These are phyloP conservation scores for Phytophthora kernoviae DNA, from an alignment of 352 stramenopile species.

Conservation along the genomic window DNA sequence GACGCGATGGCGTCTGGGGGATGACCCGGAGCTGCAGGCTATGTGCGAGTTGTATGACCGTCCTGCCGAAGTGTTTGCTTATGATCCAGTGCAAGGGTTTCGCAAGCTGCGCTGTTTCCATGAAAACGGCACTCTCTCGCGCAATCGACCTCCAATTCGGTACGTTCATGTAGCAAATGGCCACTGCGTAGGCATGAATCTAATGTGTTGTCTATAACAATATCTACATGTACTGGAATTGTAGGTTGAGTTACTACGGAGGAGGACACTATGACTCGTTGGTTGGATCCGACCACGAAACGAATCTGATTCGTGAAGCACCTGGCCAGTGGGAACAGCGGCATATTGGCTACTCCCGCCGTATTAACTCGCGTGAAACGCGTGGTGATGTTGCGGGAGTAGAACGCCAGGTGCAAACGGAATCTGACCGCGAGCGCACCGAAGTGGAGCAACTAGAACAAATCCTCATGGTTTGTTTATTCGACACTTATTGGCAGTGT, in stretches of 20 bases:
- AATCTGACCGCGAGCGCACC: constrained; percentile 52
- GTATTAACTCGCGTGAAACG: constrained; percentile 68
- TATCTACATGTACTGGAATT: constrained; percentile 3
- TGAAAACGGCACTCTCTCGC: constrained; percentile 63
- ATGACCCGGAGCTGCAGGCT: constrained; percentile 96
- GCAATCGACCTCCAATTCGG: constrained; percentile 74
- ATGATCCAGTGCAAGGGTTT: constrained; percentile 71
- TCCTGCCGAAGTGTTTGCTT: constrained; percentile 90
- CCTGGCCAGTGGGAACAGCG: constrained; percentile 73
- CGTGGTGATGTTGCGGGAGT: constrained; percentile 28
- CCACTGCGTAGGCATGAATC: constrained; percentile 1
- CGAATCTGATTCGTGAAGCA: constrained; percentile 62
- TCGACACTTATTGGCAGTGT: background rate
- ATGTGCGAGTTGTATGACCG: constrained; percentile 95
- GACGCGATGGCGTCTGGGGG: constrained; percentile 93
- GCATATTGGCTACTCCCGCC: constrained; percentile 68
- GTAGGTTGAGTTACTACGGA: constrained; percentile 91
- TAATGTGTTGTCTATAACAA: background rate
- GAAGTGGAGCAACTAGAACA: constrained; percentile 79
- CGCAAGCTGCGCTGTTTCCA: constrained; percentile 90
- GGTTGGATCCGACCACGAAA: constrained; percentile 53
- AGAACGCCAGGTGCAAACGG: constrained; percentile 32
- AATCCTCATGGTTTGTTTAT: constrained; percentile 57
- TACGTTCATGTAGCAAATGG: constrained; percentile 22
- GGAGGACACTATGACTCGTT: constrained; percentile 93